Evolutionary conservation across 805 yeast species (phyloP).

Genomic region (Barnettozyma siamensis): DNA sequence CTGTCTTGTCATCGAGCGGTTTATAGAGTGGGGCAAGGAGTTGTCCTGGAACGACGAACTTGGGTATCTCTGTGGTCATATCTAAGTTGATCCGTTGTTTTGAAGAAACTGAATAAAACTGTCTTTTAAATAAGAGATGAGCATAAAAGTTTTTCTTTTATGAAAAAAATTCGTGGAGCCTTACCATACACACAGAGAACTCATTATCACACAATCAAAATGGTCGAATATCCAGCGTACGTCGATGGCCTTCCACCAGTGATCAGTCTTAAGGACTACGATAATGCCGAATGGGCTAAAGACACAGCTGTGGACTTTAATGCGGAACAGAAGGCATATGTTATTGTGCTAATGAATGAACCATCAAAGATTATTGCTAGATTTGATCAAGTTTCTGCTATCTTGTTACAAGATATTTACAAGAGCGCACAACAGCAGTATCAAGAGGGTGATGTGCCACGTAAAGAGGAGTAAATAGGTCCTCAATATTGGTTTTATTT

Average conservation of each 20-base stretch:
- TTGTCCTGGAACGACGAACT: conserved; percentile 74
- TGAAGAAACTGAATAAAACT: no score
- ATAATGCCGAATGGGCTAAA: conserved; percentile 46
- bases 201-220: no score
- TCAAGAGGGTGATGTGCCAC: neutral
- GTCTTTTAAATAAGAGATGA: neutral
- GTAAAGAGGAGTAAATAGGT: neutral
- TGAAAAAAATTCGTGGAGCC: no score
- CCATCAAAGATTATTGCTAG: conserved; percentile 40
- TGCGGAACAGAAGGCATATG: conserved; percentile 26
- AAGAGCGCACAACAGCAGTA: conserved; percentile 37
- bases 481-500: neutral
- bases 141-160: neutral
- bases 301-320: conserved; percentile 42
- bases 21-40: conserved; percentile 54
- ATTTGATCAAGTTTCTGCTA: conserved; percentile 32
- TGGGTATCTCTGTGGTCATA: conserved; percentile 31
- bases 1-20: conserved; percentile 4
- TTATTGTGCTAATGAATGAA: conserved; percentile 40
- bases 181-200: no score
- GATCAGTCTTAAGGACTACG: conserved; percentile 41
- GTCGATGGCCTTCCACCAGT: conserved; percentile 43
- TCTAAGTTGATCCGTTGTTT: no score
- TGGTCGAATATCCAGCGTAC: conserved; percentile 34
- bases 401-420: conserved; percentile 39